A percentile compares a stretch with the other conserved stretches of the same genome.
phyloP scores from a whole-genome alignment of 1,284 basidiomycete genomes.

The Pterulicium gracile region DNA sequence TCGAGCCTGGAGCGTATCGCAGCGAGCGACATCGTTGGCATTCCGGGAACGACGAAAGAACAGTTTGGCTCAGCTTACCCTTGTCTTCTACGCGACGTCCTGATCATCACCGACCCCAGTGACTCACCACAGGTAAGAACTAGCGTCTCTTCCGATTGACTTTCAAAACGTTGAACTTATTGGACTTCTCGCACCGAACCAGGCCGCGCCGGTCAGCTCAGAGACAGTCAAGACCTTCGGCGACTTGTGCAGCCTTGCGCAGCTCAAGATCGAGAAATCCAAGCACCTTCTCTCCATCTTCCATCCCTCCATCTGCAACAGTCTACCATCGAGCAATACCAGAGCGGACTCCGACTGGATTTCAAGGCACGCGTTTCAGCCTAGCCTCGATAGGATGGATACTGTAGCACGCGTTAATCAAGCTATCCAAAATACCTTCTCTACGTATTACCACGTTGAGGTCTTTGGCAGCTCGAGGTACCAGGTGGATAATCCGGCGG shows the following conservation, averaged over 20 bases:
- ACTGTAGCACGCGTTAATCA: conserved; percentile 11
- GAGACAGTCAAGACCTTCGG: neutral
- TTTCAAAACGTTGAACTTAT: too few species aligned
- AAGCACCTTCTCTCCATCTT: neutral
- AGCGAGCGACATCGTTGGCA: neutral
- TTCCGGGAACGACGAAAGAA: neutral
- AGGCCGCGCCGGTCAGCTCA: neutral
- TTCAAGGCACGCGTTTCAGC: too few species aligned
- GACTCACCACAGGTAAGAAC: neutral
- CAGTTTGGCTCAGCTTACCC: too few species aligned
- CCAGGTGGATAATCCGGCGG: conserved; percentile 24
- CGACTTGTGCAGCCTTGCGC: neutral
- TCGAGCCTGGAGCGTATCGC: neutral
- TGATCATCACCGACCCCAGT: neutral
- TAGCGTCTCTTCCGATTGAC: too few species aligned
- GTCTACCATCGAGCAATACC: too few species aligned
- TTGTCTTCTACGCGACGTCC: neutral
- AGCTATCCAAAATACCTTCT: conserved; percentile 22
- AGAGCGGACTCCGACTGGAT: too few species aligned
- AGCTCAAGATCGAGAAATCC: neutral
- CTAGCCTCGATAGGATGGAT: too few species aligned
- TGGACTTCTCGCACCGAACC: too few species aligned
- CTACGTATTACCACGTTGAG: conserved; percentile 24
- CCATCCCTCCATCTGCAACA: neutral
- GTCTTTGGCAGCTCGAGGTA: conserved; percentile 41